Evolutionary conservation across 2,329 filamentous ascomycete species (phyloP).

Genomic region (Nemania serpens): DNA sequence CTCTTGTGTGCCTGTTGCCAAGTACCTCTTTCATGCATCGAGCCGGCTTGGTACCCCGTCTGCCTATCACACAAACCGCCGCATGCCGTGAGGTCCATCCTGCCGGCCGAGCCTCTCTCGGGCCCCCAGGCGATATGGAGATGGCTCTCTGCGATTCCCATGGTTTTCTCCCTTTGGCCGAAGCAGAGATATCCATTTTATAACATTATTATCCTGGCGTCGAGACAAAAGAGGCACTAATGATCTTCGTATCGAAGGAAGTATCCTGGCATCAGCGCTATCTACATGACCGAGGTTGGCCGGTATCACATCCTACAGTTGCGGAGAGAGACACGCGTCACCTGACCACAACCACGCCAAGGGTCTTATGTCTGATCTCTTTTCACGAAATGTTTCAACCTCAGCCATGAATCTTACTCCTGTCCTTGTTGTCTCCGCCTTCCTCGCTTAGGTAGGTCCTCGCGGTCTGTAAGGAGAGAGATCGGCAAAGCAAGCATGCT

Average conservation of each 20-base stretch:
- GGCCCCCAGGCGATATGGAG: conserved; percentile 1
- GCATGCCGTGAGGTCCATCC: conserved; percentile 17
- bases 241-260: not conserved
- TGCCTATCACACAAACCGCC: conserved; percentile 18
- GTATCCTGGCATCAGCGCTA: conserved; percentile 8
- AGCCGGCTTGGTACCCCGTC: conserved; percentile 28
- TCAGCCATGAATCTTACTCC: conserved; percentile 11
- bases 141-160: not conserved
- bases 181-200: not conserved
- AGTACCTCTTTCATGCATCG: conserved; percentile 25
- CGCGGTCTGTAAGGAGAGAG: not conserved
- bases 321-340: conserved; percentile 18
- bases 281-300: too few species aligned
- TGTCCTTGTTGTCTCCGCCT: not conserved
- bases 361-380: conserved; percentile 12
- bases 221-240: not conserved
- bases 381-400: conserved; percentile 11
- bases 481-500: not conserved
- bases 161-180: conserved; percentile 22
- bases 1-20: conserved; percentile 26
- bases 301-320: conserved; percentile 7
- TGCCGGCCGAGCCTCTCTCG: conserved; percentile 12
- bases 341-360: conserved; percentile 19
- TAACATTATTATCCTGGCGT: not conserved
- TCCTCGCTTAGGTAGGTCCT: conserved; percentile 23